Percentiles rank a stretch among this genome's conserved stretches.
Evolutionary conservation across 108 stramenopile genomes (phyloP).

Genomic region (Heterococcus sp.): DNA sequence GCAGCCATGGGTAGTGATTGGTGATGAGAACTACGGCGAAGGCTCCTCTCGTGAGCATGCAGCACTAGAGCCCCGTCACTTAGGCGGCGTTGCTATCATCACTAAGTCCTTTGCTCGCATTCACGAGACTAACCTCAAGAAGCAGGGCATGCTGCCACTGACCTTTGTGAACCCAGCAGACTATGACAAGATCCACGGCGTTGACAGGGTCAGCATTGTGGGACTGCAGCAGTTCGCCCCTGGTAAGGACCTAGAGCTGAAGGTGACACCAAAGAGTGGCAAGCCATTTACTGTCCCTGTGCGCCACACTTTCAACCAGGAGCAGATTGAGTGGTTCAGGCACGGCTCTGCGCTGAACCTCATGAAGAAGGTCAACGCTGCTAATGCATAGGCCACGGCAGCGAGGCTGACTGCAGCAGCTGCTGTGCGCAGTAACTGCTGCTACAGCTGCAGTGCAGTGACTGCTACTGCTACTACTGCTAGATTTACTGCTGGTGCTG

Average conservation of each 20-base stretch:
- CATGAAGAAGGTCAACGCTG: conserved; percentile 42
- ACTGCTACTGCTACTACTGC: neutral
- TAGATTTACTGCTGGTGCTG: no score
- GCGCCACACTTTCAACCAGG: conserved; percentile 55
- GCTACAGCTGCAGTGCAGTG: no score
- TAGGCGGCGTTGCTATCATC: conserved; percentile 52
- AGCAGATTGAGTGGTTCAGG: conserved; percentile 62
- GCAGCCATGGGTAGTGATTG: conserved; percentile 54
- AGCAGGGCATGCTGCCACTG: conserved; percentile 60
- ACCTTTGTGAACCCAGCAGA: conserved; percentile 54
- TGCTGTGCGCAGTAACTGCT: no score
- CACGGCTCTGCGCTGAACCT: conserved; percentile 55
- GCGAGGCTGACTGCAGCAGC: no score
- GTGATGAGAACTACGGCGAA: conserved; percentile 61
- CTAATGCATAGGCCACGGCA: conserved; percentile 6
- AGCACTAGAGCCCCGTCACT: conserved; percentile 55
- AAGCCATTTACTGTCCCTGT: conserved; percentile 45
- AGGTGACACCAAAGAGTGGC: conserved; percentile 34
- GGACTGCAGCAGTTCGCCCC: conserved; percentile 46
- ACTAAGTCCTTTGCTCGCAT: conserved; percentile 54
- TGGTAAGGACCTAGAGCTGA: conserved; percentile 43
- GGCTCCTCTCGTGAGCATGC: conserved; percentile 57
- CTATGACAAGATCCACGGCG: conserved; percentile 57
- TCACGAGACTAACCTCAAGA: conserved; percentile 62
- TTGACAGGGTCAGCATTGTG: conserved; percentile 48